phyloP scores from a whole-genome alignment of 257 asterid genomes.

The Hygrophila difformis region DNA sequence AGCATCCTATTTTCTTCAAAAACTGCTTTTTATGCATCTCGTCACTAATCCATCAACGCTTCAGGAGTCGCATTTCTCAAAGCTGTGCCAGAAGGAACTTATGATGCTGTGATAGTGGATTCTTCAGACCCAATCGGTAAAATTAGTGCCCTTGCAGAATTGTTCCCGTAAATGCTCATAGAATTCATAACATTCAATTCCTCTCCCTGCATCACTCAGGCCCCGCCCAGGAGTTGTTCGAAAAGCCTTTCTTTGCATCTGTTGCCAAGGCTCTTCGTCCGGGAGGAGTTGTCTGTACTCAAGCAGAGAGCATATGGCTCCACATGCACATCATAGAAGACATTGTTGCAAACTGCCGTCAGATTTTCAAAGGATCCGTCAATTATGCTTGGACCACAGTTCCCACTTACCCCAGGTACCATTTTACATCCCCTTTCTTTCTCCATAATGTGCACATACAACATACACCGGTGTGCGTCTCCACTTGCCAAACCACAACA shows the following conservation, averaged over 20 bases:
- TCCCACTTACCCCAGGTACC: constrained; percentile 92
- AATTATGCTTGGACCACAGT: constrained; percentile 98
- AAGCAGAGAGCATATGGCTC: constrained; percentile 99
- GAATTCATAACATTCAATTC: no score
- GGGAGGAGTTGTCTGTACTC: constrained; percentile 96
- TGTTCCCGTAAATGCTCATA: no score
- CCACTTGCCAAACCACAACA: no score
- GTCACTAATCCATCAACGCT: constrained; percentile 1
- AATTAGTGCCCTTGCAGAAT: constrained; percentile 9
- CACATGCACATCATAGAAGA: constrained; percentile 98
- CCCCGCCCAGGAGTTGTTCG: constrained; percentile 96
- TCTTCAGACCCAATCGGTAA: constrained; percentile 97
- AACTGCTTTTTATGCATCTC: no score
- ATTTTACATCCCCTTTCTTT: constrained; percentile 4
- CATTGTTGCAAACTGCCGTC: constrained; percentile 77
- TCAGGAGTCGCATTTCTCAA: constrained; percentile 93
- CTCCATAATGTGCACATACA: background rate
- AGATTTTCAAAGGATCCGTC: constrained; percentile 92
- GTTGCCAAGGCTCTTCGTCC: constrained; percentile 97
- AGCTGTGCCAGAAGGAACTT: constrained; percentile 85
- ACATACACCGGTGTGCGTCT: no score
- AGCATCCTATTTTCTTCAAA: background rate
- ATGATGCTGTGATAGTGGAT: constrained; percentile 92
- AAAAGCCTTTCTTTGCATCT: constrained; percentile 82
- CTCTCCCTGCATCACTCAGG: constrained; percentile 29